Conservation (phyloP, 2,329 filamentous ascomycete genomes). For the Leptographium lundbergii region DNA sequence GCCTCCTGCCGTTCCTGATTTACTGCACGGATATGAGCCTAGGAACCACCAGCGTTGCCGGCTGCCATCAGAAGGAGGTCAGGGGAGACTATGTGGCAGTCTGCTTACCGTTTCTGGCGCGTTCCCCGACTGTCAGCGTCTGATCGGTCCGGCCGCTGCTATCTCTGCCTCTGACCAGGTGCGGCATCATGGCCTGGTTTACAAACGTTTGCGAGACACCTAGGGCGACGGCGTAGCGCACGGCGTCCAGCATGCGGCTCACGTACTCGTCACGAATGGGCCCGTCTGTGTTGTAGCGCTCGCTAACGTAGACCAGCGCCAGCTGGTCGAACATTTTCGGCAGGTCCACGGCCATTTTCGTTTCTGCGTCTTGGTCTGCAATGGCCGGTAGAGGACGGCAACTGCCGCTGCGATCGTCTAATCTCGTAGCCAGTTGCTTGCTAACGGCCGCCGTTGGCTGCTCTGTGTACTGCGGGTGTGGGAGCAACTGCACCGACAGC, state of each 20-base stretch:
- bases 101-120: background rate
- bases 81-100: background rate
- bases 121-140: no score
- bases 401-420: background rate
- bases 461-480: conserved; percentile 14
- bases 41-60: no score
- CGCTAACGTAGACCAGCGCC: conserved; percentile 28
- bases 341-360: background rate
- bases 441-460: background rate
- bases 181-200: background rate
- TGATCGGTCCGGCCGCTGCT: no score
- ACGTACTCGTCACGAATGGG: conserved; percentile 26
- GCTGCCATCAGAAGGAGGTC: no score
- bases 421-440: conserved; percentile 6
- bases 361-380: no score
- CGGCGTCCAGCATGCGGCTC: conserved; percentile 24
- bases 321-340: conserved; percentile 9
- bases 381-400: background rate
- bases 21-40: no score
- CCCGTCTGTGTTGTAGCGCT: conserved; percentile 20
- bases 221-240: conserved; percentile 22
- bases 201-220: conserved; percentile 11
- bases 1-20: no score
- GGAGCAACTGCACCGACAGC: conserved; percentile 20
- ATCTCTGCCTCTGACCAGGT: background rate